Evolutionary conservation across 257 asterid genomes (phyloP).

Genomic region (Rubia yunnanensis): DNA sequence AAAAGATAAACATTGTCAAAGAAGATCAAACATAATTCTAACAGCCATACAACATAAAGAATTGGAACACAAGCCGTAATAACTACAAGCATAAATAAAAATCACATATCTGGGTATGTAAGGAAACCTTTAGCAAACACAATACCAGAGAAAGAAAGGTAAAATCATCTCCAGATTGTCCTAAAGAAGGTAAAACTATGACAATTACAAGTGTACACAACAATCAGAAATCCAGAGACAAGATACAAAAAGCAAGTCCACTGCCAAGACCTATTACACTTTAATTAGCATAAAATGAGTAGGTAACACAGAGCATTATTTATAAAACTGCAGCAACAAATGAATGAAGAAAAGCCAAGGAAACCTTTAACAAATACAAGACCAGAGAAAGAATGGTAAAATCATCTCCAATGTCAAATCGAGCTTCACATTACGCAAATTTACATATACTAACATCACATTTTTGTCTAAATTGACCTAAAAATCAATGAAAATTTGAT

Average conservation of each 20-base stretch:
- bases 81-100: not conserved
- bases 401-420: too few species aligned
- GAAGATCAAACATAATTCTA: not conserved
- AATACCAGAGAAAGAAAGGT: not conserved
- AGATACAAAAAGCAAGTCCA: not conserved
- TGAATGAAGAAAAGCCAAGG: constrained; percentile 5
- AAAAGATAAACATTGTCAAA: not conserved
- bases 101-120: not conserved
- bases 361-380: too few species aligned
- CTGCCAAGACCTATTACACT: not conserved
- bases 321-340: not conserved
- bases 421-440: too few species aligned
- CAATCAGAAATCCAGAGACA: not conserved
- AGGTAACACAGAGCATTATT: not conserved
- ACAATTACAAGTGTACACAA: not conserved
- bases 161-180: not conserved
- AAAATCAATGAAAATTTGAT: too few species aligned
- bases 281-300: not conserved
- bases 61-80: not conserved
- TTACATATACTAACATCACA: too few species aligned
- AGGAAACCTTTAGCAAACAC: not conserved
- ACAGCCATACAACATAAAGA: not conserved
- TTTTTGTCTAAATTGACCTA: too few species aligned
- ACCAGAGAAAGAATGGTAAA: too few species aligned
- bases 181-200: not conserved